These are phyloP conservation scores for Tolypocladium ovalisporum DNA, from an alignment of 2,329 filamentous ascomycete species.

Conservation along the genomic window DNA sequence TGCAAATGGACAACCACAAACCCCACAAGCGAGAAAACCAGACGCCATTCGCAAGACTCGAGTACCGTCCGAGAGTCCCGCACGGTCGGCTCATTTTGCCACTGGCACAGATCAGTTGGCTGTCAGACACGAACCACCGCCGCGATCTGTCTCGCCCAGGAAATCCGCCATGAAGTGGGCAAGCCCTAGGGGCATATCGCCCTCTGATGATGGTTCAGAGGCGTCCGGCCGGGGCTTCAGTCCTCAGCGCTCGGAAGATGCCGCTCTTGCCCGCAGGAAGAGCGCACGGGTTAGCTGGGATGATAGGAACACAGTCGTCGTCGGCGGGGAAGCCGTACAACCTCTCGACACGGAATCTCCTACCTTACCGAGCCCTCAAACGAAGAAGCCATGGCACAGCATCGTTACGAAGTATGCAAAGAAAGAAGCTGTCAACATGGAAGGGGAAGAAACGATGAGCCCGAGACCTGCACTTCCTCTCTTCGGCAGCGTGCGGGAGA, in stretches of 20 bases:
- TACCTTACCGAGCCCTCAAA: slow-evolving; percentile 21
- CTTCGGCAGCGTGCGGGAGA: slow-evolving; percentile 63
- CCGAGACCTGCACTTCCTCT: slow-evolving; percentile 63
- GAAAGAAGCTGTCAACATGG: slow-evolving; percentile 32
- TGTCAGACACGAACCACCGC: slow-evolving; percentile 57
- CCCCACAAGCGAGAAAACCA: slow-evolving; percentile 1
- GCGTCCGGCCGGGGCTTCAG: slow-evolving; percentile 20
- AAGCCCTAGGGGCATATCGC: slow-evolving; percentile 40
- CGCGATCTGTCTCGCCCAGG: slow-evolving; percentile 61
- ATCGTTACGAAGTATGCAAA: slow-evolving; percentile 36
- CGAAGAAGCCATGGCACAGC: slow-evolving; percentile 39
- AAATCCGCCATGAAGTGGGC: slow-evolving; percentile 65
- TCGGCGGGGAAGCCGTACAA: slow-evolving; percentile 35
- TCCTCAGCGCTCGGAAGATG: slow-evolving; percentile 23
- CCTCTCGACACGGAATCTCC: slow-evolving; percentile 27
- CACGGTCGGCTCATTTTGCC: slow-evolving; percentile 57
- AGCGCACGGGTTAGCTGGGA: slow-evolving; percentile 70
- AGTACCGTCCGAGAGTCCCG: slow-evolving; percentile 48
- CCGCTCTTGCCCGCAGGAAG: slow-evolving; percentile 42
- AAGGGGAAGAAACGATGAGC: slow-evolving; percentile 61
- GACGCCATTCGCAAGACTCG: slow-evolving; percentile 17
- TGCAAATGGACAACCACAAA: neutral
- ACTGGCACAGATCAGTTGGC: slow-evolving; percentile 41
- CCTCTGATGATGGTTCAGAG: slow-evolving; percentile 38
- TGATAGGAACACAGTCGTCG: slow-evolving; percentile 46